Evolutionary conservation across 2,329 filamentous ascomycete species (phyloP).

Genomic region (Colletotrichum acutatum): DNA sequence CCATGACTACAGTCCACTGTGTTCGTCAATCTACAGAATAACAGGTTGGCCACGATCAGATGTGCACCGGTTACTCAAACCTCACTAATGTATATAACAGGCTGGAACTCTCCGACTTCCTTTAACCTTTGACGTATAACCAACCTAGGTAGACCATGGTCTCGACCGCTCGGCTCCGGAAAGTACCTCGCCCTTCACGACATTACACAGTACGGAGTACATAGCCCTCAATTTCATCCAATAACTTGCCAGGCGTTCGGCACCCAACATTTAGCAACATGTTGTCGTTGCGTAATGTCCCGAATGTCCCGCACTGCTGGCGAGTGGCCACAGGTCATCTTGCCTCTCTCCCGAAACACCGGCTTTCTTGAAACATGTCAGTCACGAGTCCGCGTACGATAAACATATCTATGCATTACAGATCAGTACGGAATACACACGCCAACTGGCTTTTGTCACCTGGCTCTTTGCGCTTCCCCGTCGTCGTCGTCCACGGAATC

Average conservation of each 20-base stretch:
- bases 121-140: not conserved
- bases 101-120: not conserved
- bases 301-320: not conserved
- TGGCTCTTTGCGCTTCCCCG: not conserved
- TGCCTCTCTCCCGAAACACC: conserved; percentile 21
- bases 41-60: too few relatives aligned
- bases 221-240: not conserved
- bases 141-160: not conserved
- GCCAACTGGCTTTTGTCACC: not conserved
- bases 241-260: not conserved
- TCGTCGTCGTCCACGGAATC: not conserved
- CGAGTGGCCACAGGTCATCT: not conserved
- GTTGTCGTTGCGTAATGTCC: not conserved
- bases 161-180: not conserved
- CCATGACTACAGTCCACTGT: too few relatives aligned
- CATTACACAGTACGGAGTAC: not conserved
- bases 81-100: not conserved
- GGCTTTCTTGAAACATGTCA: conserved; percentile 10
- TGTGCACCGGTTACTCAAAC: too few relatives aligned
- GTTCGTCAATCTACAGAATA: too few relatives aligned
- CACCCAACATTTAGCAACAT: not conserved
- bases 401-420: not conserved
- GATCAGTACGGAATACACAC: not conserved
- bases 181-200: not conserved
- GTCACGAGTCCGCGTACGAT: not conserved